Base-by-base conservation (phyloP, 176 grass and related monocot species). In the Triticum dicoccoides region DNA sequence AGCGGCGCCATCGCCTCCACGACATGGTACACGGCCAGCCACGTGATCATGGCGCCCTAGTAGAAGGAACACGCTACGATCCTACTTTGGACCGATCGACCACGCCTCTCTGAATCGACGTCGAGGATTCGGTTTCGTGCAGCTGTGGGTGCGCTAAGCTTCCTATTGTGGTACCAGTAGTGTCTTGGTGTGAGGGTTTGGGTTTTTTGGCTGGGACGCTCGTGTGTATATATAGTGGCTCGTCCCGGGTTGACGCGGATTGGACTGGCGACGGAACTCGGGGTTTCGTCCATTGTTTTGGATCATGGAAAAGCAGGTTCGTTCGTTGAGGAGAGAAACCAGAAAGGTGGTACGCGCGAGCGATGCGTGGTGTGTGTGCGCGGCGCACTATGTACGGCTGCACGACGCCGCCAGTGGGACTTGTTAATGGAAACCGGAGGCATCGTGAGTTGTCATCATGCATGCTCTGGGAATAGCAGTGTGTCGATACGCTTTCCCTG, bases 1-100 rank as follows among this genome's bases (percentile, higher is more conserved):
- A 98, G 82, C 34, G 96, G 95, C 80, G 7, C 93, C 95, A 95
- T 95, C 79, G 95, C 95, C 86, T 95, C 88, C 69, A 83, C 91
- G 3, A 95, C 93, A 13, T 88, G 85, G 89, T 91, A 88, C 86
- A 91, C 89, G 6, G 86, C 82, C 49, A 82, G 81, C 0, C 86
- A 70, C 11, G 86, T 73, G 12, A 91, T 87, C 89, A 90, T 91
- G 9, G 13, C n/a, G 67, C 62, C 79, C 79, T 32, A 32, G 32
- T 85, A 59, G 54, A 59, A 59, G 20, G 17, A 7, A 8, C 54
- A 8, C 52, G 2, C 6, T 39, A 17, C 2, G 54, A 3, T 62
- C 61, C n/a, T 5, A 23, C 12, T 37, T 17, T 6, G 1, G 14
- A 52, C 49, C 49, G 44, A 38, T 41, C 42, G 18, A 59, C 54